Conservation (phyloP, 2,329 filamentous ascomycete genomes). For the Elsinoe arachidis region DNA sequence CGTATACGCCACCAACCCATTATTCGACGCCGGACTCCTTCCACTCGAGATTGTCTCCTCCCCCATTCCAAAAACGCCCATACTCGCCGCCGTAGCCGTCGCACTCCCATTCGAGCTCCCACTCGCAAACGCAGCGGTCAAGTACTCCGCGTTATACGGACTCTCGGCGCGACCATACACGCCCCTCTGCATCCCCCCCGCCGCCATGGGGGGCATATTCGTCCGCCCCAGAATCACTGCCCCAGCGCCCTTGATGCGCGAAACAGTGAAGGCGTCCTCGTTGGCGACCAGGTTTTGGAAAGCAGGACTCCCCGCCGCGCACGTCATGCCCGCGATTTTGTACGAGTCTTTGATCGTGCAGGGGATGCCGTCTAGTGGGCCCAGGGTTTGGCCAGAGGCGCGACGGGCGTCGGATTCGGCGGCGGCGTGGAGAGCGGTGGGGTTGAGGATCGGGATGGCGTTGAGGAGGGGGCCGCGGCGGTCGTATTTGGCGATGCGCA, state of each 20-base stretch:
- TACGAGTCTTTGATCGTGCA: conserved; percentile 52
- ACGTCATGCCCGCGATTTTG: conserved; percentile 45
- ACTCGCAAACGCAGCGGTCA: conserved; percentile 48
- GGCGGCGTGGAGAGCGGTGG: conserved; percentile 39
- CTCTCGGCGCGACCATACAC: conserved; percentile 49
- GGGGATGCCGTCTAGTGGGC: conserved; percentile 48
- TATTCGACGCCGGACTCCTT: conserved; percentile 49
- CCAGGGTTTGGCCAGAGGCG: conserved; percentile 27
- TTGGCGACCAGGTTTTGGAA: conserved; percentile 43
- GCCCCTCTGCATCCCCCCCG: conserved; percentile 50
- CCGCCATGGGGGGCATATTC: conserved; percentile 54
- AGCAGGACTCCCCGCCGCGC: conserved; percentile 47
- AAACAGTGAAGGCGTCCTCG: conserved; percentile 45
- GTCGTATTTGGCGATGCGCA: conserved; percentile 42
- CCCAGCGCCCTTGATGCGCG: conserved; percentile 40
- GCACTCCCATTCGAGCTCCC: conserved; percentile 52
- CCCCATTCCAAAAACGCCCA: conserved; percentile 47
- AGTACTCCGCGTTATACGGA: conserved; percentile 47
- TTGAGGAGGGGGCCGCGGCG: conserved; percentile 35
- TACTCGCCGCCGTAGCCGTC: conserved; percentile 41
- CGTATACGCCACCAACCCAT: conserved; percentile 48
- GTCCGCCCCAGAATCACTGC: conserved; percentile 47
- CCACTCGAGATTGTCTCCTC: conserved; percentile 51
- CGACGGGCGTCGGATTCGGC: conserved; percentile 39
- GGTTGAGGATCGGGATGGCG: conserved; percentile 42